These are phyloP conservation scores for Fonsecaea nubica DNA, from an alignment of 2,329 filamentous ascomycete species.

Conservation along the genomic window DNA sequence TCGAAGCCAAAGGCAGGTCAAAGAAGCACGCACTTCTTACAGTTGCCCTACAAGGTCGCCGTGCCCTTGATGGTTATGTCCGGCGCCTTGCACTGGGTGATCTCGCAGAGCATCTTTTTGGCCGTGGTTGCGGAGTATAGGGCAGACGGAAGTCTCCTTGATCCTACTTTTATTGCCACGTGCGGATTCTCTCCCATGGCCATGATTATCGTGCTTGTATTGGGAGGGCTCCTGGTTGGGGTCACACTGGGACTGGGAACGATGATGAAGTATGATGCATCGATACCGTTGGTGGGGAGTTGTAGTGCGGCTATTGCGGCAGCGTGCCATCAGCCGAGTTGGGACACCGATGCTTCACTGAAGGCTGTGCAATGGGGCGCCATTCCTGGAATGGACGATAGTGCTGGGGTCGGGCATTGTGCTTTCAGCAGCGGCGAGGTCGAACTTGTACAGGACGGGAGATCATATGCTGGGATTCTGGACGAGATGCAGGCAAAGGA, in stretches of 20 bases:
- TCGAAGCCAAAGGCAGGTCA: conserved; percentile 47
- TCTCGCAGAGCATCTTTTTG: conserved; percentile 55
- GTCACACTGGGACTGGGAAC: conserved; percentile 32
- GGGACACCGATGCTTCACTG: conserved; percentile 35
- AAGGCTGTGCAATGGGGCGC: conserved; percentile 42
- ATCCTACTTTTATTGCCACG: conserved; percentile 26
- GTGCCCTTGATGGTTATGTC: conserved; percentile 47
- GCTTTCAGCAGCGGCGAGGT: conserved; percentile 40
- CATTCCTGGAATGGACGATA: conserved; percentile 22
- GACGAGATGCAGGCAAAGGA: background rate
- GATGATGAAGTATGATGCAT: conserved; percentile 32
- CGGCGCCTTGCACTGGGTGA: conserved; percentile 51
- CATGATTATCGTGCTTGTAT: conserved; percentile 33
- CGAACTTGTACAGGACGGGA: conserved; percentile 26
- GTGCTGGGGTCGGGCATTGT: conserved; percentile 37
- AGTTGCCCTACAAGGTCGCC: conserved; percentile 48
- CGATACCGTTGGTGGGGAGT: conserved; percentile 44
- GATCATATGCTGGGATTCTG: conserved; percentile 30
- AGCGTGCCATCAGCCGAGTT: conserved; percentile 43
- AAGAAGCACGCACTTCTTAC: conserved; percentile 50
- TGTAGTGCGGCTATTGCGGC: conserved; percentile 47
- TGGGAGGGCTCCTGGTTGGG: conserved; percentile 30
- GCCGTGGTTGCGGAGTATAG: conserved; percentile 44
- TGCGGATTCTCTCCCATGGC: conserved; percentile 41
- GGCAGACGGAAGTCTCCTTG: conserved; percentile 15